Evolutionary conservation across 345 rosid genomes (phyloP).

Genomic region (Schrenkiella parvula): DNA sequence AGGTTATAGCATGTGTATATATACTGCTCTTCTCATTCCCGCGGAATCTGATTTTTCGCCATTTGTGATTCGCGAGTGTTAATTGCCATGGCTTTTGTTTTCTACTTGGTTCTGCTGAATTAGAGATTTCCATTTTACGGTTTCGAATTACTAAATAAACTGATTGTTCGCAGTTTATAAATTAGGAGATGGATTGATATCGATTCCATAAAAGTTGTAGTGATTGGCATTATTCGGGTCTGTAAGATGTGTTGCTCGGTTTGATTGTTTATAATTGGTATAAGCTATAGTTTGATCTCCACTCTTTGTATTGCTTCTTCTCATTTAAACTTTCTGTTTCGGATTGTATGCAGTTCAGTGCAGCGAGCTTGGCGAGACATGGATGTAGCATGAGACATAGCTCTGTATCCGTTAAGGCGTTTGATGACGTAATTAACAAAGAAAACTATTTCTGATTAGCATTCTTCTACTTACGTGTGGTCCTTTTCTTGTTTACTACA

Average conservation of each 20-base stretch:
- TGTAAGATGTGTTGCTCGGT: neutral
- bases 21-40: neutral
- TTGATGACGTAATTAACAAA: slow-evolving; percentile 44
- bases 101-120: neutral
- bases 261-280: neutral
- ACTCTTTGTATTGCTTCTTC: neutral
- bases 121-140: no score
- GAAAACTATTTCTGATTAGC: neutral
- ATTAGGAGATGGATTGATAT: neutral
- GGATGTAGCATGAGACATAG: slow-evolving; percentile 17
- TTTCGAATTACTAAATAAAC: no score
- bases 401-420: slow-evolving; percentile 38
- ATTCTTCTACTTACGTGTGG: neutral
- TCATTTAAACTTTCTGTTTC: neutral
- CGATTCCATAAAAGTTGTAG: no score
- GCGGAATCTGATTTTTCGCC: neutral
- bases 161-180: no score
- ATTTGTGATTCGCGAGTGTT: neutral
- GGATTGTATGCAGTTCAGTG: slow-evolving; percentile 29
- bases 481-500: neutral
- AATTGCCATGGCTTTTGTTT: no score
- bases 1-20: neutral
- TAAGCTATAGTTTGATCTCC: neutral
- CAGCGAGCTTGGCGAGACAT: slow-evolving; percentile 23
- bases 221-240: neutral